These are phyloP conservation scores for Citrus sp. DNA, from an alignment of 345 rosid genomes.

Conservation along the genomic window DNA sequence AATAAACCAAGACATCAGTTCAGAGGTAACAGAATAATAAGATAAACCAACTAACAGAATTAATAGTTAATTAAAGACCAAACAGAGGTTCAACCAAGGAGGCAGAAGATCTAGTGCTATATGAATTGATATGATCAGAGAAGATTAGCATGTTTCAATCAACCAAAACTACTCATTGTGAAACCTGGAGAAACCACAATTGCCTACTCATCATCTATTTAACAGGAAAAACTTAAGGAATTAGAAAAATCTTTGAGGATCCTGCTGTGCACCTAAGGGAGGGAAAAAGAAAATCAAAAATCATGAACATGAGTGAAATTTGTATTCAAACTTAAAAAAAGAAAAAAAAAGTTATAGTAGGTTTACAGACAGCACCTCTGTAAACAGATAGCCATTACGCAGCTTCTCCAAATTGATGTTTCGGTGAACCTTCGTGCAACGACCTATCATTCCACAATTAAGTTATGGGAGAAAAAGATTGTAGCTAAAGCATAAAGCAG, in stretches of 20 bases:
- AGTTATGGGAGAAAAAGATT: not conserved
- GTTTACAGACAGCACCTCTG: constrained; percentile 44
- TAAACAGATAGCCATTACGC: constrained; percentile 61
- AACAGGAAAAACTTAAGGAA: not conserved
- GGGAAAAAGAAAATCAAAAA: constrained; percentile 1
- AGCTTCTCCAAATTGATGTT: constrained; percentile 67
- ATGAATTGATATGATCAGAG: constrained; percentile 1
- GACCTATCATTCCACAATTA: constrained; percentile 43
- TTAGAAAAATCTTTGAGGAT: not conserved
- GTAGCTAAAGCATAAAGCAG: constrained; percentile 11
- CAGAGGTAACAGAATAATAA: not conserved
- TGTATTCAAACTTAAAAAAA: not conserved
- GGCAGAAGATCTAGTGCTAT: not conserved
- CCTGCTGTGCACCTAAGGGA: not conserved
- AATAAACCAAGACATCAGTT: not conserved
- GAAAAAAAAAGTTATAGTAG: not conserved
- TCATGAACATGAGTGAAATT: not conserved
- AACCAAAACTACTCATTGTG: not conserved
- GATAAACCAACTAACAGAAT: not conserved
- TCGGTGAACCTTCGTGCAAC: constrained; percentile 49
- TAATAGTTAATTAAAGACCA: not conserved
- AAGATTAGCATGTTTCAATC: not conserved
- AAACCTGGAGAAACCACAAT: not conserved
- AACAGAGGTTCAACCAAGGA: not conserved
- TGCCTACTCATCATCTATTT: not conserved